Evolutionary conservation across 2,329 filamentous ascomycete genomes (phyloP).

Genomic region (Alternaria metachromatica): DNA sequence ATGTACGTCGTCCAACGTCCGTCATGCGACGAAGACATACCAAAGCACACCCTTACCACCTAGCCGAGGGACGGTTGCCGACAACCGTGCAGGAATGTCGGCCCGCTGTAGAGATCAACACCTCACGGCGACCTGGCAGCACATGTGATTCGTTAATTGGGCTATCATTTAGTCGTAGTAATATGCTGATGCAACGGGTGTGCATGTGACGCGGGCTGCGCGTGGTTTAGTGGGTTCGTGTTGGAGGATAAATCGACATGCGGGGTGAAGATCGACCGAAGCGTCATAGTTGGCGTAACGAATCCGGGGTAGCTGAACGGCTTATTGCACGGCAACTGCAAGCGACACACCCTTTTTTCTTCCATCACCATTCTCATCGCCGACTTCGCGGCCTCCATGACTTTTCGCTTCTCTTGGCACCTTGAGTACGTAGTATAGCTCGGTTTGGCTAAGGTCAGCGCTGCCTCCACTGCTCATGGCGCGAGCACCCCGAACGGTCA

Average conservation of each 20-base stretch:
- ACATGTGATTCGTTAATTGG: neutral
- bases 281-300: neutral
- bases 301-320: conserved; percentile 1
- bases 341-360: neutral
- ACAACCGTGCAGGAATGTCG: conserved; percentile 7
- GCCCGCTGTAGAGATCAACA: neutral
- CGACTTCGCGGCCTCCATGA: rapidly evolving
- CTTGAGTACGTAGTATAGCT: neutral
- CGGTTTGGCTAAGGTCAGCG: neutral
- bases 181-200: conserved; percentile 4
- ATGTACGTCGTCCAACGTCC: conserved; percentile 5
- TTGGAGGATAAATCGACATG: conserved; percentile 5
- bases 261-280: conserved; percentile 14
- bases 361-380: too few species aligned
- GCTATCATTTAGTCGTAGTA: neutral
- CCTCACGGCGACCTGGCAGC: neutral
- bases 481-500: too few species aligned
- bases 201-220: neutral
- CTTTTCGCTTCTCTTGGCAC: neutral
- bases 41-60: neutral
- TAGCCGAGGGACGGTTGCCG: neutral
- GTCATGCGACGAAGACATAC: neutral
- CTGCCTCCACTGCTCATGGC: neutral
- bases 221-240: neutral
- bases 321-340: neutral